A percentile compares a stretch with the other conserved stretches of the same genome.
Evolutionary conservation across 148 eudicot genomes (phyloP).

Genomic region (Rhododendron molle): DNA sequence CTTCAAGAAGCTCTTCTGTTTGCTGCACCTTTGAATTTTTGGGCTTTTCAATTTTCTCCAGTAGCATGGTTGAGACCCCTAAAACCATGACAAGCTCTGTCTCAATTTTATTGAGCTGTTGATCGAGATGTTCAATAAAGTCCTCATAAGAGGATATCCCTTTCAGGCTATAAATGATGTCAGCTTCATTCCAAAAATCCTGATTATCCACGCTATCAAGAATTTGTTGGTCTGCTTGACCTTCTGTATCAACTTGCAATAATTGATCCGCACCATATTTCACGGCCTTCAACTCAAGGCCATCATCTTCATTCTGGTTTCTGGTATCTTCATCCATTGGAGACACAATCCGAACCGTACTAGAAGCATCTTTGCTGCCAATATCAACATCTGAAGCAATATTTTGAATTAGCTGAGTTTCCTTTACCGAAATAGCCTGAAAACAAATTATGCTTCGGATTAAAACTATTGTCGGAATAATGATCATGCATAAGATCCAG

Average conservation of each 20-base stretch:
- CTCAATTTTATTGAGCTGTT: constrained; percentile 55
- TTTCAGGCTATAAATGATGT: constrained; percentile 16
- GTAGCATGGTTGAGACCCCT: constrained; percentile 30
- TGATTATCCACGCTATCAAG: constrained; percentile 12
- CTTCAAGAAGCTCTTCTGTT: constrained; percentile 45
- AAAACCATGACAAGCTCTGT: constrained; percentile 42
- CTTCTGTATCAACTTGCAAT: constrained; percentile 9
- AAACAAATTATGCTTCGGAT: constrained; percentile 11
- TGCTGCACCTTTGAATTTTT: constrained; percentile 40
- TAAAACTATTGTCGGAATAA: not conserved
- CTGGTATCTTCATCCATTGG: constrained; percentile 36
- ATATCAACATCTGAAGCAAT: constrained; percentile 51
- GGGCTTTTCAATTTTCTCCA: constrained; percentile 36
- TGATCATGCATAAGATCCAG: not conserved
- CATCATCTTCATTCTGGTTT: constrained; percentile 19
- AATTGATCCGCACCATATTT: constrained; percentile 21
- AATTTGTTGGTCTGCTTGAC: constrained; percentile 8
- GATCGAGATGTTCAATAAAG: constrained; percentile 51
- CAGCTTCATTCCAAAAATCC: constrained; percentile 13
- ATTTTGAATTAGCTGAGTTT: constrained; percentile 59
- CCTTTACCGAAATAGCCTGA: constrained; percentile 84
- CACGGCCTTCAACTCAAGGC: constrained; percentile 9
- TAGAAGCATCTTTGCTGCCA: constrained; percentile 27
- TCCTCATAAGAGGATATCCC: constrained; percentile 50
- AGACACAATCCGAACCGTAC: constrained; percentile 60